Base-by-base conservation (phyloP, 805 yeast species). In the Saturnispora silvae region DNA sequence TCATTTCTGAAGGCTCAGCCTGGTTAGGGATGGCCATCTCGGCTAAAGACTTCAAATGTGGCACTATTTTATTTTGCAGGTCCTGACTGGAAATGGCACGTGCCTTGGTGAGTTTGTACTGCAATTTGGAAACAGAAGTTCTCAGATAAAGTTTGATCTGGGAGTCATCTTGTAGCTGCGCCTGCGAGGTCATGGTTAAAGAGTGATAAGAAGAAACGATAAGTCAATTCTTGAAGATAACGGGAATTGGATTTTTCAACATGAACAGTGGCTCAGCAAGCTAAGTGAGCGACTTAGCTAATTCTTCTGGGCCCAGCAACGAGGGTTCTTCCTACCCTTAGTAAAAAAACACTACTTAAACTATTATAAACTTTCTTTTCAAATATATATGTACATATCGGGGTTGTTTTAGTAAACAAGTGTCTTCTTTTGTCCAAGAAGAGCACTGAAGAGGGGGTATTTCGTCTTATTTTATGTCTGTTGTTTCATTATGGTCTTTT, bases 51-150 rank as follows among this genome's bases (percentile, higher is more conserved):
- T 38, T 28, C 18, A 43, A 23, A n/a, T 33, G 36, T 1, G 40
- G 40, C 6, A 41, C 29, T 13, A 44, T 32, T 15, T 25, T 24
- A 5, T 40, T 25, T 16, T 36, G 37, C 5, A 44, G 20, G 4
- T 32, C 26, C 20, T 41, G 34, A 4, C 31, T 20, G 1, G 47
- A 44, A 4, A 44, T n/a, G 3, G 32, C 19, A 16, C 47, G 27
- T 1, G 42, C 26, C 30, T 44, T 44, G 2, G 30, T 24, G 7
- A 44, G 25, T 16, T 44, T 44, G 23, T 39, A 44, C 2, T 37
- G 19, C 4, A 44, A 37, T 17, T 44, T 44, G 11, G 40, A 27
- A 4, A 25, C 10, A 5, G 43, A 31, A 3, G 47, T 44, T 7
- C 32, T 40, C 3, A 44, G 17, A 19, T 37, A 25, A 10, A 42